Evolutionary conservation across 2,329 filamentous ascomycete genomes (phyloP), one percentile per base, ranked within the genome.

Genomic region (Stagonosporopsis tanaceti): DNA sequence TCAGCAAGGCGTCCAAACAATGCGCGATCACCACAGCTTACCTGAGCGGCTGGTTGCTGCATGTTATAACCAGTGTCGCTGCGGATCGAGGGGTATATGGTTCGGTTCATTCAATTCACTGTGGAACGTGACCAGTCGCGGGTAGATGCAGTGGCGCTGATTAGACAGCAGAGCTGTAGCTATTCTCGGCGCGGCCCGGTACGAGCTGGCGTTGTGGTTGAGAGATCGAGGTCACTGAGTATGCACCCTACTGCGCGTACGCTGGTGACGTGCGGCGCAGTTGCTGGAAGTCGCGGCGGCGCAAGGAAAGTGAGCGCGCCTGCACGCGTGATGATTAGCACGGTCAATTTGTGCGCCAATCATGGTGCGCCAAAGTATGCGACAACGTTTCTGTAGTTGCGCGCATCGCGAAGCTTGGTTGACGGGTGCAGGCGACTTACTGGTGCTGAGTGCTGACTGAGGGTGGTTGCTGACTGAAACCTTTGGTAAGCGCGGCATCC

Each of bases 11-110:
- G 28, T 6, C 17, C 25, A 9, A 34, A 15, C 25, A 4, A 27
- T 28, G 25, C 42, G n/a, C 15, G 2, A 44, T 48, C 66, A 61
- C 62, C 71, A 37, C 44, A 38, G 79, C 83, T 82, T 84, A 85
- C 83, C 80, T 85, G 83, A 78, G 80, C 78, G 76, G 78, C 65
- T 58, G 73, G 68, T 63, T 75, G 72, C 64, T 77, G 74, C 75
- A 77, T 78, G 60, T 56, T 68, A 46, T 67, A 69, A 37, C 56
- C 60, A 61, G 61, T 65, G 53, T 69, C 70, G 53, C 68, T 71
- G 62, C 67, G 71, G 63, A 74, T 73, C 50, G 62, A 69, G 41
- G 71, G 73, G 62, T 73, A 74, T 60, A 75, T 65, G 37, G 64
- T 69, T 45, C 61, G 67, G 63, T 62, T 66, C 67, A 68, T 65